Evolutionary conservation across 73 alveolate genomes (phyloP).

Genomic region (Symbiodinium natans): DNA sequence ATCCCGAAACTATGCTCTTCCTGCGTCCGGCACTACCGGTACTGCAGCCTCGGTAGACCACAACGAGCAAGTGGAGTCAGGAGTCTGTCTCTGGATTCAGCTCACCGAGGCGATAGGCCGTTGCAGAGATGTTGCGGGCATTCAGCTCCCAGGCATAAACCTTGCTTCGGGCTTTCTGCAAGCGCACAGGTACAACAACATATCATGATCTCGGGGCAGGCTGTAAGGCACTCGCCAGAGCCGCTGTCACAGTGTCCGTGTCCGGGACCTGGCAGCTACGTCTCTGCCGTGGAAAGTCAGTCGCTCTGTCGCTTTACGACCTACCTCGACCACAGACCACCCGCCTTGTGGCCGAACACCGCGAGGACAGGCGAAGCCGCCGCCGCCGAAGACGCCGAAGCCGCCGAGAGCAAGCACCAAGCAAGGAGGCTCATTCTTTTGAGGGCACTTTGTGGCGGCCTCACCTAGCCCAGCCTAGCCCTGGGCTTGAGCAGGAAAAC

Average conservation of each 20-base stretch:
- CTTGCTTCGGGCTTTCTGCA: slow-evolving; percentile 2
- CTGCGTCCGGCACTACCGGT: no score
- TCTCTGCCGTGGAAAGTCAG: no score
- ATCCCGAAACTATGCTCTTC: no score
- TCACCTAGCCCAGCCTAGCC: no score
- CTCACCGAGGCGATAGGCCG: slow-evolving; percentile 81
- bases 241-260: slow-evolving; percentile 87
- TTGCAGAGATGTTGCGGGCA: slow-evolving; percentile 72
- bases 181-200: no score
- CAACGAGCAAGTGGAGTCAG: not conserved
- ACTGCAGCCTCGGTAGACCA: no score
- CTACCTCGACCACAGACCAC: no score
- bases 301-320: no score
- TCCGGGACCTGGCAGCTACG: slow-evolving; percentile 61
- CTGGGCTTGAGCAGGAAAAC: not conserved
- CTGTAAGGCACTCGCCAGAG: slow-evolving; percentile 14
- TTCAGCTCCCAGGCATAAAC: slow-evolving; percentile 93
- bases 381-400: not conserved
- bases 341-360: slow-evolving; percentile 87
- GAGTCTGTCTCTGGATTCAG: slow-evolving; percentile 73
- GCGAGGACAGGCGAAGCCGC: slow-evolving; percentile 8
- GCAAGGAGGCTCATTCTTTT: not conserved
- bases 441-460: no score
- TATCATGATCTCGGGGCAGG: not conserved
- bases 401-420: slow-evolving; percentile 5